Percentiles rank a stretch among this genome's conserved stretches.
These are phyloP conservation scores for Fusarium circinatum DNA, from an alignment of 2,329 filamentous ascomycete species.

Conservation along the genomic window DNA sequence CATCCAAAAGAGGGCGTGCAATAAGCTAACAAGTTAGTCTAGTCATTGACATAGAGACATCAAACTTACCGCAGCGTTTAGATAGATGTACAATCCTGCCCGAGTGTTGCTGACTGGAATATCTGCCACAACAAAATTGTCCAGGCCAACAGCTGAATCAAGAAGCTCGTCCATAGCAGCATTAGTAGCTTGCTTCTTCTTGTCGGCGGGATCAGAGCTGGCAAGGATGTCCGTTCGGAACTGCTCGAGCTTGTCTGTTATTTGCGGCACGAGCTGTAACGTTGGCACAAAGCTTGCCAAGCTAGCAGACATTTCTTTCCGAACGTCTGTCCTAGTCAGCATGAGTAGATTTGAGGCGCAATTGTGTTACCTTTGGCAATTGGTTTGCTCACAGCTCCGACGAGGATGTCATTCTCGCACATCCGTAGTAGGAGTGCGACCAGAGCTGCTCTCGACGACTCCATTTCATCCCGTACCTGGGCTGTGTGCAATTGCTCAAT, in stretches of 20 bases:
- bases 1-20: slow-evolving; percentile 84
- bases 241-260: slow-evolving; percentile 63
- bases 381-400: slow-evolving; percentile 63
- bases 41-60: rapidly evolving
- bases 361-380: slow-evolving; percentile 60
- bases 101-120: slow-evolving; percentile 78
- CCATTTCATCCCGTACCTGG: slow-evolving; percentile 66
- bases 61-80: slow-evolving; percentile 77
- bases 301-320: slow-evolving; percentile 61
- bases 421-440: slow-evolving; percentile 71
- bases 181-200: slow-evolving; percentile 60
- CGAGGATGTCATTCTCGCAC: slow-evolving; percentile 67
- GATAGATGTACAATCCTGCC: slow-evolving; percentile 84
- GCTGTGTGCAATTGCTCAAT: slow-evolving; percentile 57
- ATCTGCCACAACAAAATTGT: slow-evolving; percentile 68
- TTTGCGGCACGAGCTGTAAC: slow-evolving; percentile 65
- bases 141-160: slow-evolving; percentile 65
- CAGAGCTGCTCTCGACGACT: slow-evolving; percentile 69
- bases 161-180: slow-evolving; percentile 66
- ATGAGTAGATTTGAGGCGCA: not conserved
- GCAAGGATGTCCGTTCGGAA: slow-evolving; percentile 68
- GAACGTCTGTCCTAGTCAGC: slow-evolving; percentile 51
- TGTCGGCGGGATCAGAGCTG: slow-evolving; percentile 64
- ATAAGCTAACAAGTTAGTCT: slow-evolving; percentile 67
- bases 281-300: slow-evolving; percentile 66